Evolutionary conservation across 176 grass and related monocot genomes (phyloP), one percentile per base, ranked within the genome.

Genomic region (Pontederia crassipes): DNA sequence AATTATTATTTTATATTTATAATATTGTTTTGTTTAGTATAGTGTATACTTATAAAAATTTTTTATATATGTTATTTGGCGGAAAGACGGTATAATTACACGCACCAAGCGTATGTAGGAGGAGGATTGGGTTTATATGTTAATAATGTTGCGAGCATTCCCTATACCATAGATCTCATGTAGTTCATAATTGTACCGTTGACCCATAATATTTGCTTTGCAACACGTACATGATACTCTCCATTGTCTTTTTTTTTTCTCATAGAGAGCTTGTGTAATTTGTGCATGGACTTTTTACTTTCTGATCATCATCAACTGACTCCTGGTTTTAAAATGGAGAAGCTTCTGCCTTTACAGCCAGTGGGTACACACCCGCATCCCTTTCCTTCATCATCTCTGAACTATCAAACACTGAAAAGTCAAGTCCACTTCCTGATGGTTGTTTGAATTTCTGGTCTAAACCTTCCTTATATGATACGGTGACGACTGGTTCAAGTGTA

Each of bases 141-240:
- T 24, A 1, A 0, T 0, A 1, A 24, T 24, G 20, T 24, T 24
- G 20, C 20, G n/a, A n/a, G 70, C 63, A 60, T 71, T 80, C 45
- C 75, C 75, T 56, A 79, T 82, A 52, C 84, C 79, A 57, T 82
- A 82, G 28, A 87, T 87, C 57, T 87, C 84, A 28, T 82, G 79
- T 72, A 87, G 55, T 55, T 79, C 84, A 76, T 82, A 87, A 69
- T 72, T 82, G 28, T 79, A 57, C 73, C 58, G 69, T 82, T 76
- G 24, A 87, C 63, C 79, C 79, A 79, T 9, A 87, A 63, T 46
- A 82, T 79, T 72, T 87, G 84, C 58, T 82, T 61, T 61, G 73
- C 69, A 46, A 79, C 55, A 24, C 46, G 72, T 8, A 77, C 20
- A 64, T 71, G 68, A 66, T 76, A 87, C 35, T 69, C 59, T 16